Conservation (phyloP, 2,329 filamentous ascomycete species). For the Nigrospora osmanthi region DNA sequence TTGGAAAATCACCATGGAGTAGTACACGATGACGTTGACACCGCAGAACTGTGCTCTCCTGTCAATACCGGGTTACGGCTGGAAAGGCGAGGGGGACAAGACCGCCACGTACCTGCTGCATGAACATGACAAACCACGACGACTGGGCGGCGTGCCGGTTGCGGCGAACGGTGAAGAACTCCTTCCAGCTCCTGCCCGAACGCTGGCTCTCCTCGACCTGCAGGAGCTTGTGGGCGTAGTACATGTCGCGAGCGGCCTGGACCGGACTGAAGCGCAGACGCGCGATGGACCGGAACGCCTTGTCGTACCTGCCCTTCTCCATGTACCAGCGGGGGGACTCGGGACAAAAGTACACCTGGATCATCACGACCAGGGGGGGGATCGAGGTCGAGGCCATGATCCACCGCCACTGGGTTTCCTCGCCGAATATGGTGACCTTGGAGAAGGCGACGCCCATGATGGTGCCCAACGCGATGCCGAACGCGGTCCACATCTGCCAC, state of each 20-base stretch:
- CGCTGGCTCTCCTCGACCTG: constrained; percentile 28
- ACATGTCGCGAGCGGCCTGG: constrained; percentile 55
- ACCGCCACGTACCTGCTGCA: constrained; percentile 35
- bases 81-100: neutral
- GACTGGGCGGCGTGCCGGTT: constrained; percentile 57
- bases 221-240: constrained; percentile 39
- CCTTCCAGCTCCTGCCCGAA: constrained; percentile 10
- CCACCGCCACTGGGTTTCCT: constrained; percentile 52
- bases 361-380: constrained; percentile 52
- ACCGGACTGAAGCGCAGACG: constrained; percentile 49
- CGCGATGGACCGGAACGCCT: constrained; percentile 49
- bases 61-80: no score
- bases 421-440: constrained; percentile 28
- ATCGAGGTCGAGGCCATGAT: constrained; percentile 59
- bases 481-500: constrained; percentile 50
- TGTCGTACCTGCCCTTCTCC: constrained; percentile 46
- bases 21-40: constrained; percentile 40
- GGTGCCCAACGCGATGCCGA: constrained; percentile 59
- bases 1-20: constrained; percentile 36
- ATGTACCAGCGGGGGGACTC: constrained; percentile 61
- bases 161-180: constrained; percentile 51
- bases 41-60: neutral
- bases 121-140: constrained; percentile 61
- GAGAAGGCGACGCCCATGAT: constrained; percentile 59
- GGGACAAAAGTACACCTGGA: constrained; percentile 52